These are phyloP conservation scores for Rossbeevera mucosa DNA, from an alignment of 768 basidiomycete genomes.

Conservation along the genomic window DNA sequence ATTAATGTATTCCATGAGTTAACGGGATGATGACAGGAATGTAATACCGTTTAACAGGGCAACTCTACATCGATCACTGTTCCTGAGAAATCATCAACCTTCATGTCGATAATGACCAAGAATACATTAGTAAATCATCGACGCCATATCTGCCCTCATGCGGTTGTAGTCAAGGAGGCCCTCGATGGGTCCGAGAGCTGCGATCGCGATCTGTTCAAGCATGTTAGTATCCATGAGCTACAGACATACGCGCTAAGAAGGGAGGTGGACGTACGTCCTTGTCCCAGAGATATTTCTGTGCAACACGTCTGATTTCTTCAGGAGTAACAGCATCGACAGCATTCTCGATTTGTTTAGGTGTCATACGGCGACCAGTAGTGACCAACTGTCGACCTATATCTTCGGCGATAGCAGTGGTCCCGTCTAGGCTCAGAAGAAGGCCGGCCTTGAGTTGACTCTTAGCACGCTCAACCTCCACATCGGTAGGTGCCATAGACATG, in stretches of 20 bases:
- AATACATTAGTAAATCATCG: slow-evolving; percentile 57
- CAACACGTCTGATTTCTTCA: slow-evolving; percentile 90
- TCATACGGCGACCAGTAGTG: slow-evolving; percentile 84
- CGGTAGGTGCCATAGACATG: slow-evolving; percentile 83
- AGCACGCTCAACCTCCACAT: slow-evolving; percentile 89
- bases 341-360: slow-evolving; percentile 90
- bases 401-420: slow-evolving; percentile 95
- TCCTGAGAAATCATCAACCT: background rate
- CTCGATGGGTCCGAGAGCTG: slow-evolving; percentile 86
- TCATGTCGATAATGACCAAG: background rate
- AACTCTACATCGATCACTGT: slow-evolving; percentile 5
- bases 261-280: slow-evolving; percentile 64
- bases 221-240: slow-evolving; percentile 2
- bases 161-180: slow-evolving; percentile 95
- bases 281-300: slow-evolving; percentile 96
- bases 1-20: slow-evolving; percentile 22
- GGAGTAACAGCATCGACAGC: slow-evolving; percentile 86
- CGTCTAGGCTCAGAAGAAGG: slow-evolving; percentile 84
- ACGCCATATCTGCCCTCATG: slow-evolving; percentile 77
- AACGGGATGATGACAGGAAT: slow-evolving; percentile 16
- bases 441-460: slow-evolving; percentile 98
- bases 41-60: slow-evolving; percentile 22
- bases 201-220: slow-evolving; percentile 64
- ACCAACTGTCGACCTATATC: slow-evolving; percentile 98
- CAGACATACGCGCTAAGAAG: slow-evolving; percentile 9